A percentile compares a stretch with the other conserved stretches of the same genome.
Conservation (phyloP, 257 asterid species). For the Lycium ferocissimum region DNA sequence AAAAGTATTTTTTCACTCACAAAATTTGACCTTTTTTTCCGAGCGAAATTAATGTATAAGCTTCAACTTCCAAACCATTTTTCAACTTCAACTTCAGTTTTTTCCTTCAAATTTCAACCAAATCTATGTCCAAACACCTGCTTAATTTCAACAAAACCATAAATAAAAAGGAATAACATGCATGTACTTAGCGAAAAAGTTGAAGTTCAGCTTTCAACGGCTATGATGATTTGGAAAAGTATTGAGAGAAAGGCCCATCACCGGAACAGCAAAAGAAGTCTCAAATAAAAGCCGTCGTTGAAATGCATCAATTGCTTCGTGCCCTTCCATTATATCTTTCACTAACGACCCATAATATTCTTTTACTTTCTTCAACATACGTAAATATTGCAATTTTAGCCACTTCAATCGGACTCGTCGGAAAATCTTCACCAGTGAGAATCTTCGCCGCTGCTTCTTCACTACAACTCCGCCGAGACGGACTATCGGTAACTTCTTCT, state of each 20-base stretch:
- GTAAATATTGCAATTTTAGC: slow-evolving; percentile 46
- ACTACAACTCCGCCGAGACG: slow-evolving; percentile 56
- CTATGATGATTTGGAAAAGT: slow-evolving; percentile 21
- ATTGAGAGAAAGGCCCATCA: slow-evolving; percentile 60
- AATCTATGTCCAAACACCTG: too few relatives aligned
- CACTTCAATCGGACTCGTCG: slow-evolving; percentile 54
- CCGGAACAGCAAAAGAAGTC: slow-evolving; percentile 73
- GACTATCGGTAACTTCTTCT: slow-evolving; percentile 53
- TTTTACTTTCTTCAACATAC: slow-evolving; percentile 56
- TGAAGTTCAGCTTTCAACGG: not conserved
- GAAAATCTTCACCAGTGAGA: slow-evolving; percentile 46
- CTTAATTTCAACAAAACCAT: not conserved
- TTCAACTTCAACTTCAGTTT: too few relatives aligned
- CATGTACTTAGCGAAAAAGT: too few relatives aligned
- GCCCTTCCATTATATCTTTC: slow-evolving; percentile 54
- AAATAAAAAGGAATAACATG: too few relatives aligned
- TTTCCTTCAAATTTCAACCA: too few relatives aligned
- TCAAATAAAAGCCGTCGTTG: slow-evolving; percentile 66
- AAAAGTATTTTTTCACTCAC: too few relatives aligned
- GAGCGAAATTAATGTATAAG: too few relatives aligned
- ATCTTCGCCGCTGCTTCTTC: slow-evolving; percentile 53
- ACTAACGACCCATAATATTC: slow-evolving; percentile 44
- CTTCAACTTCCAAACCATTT: too few relatives aligned
- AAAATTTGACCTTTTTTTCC: too few relatives aligned
- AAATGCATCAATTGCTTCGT: slow-evolving; percentile 51